Evolutionary conservation across 768 basidiomycete species (phyloP), one percentile per base, ranked within the genome.

Genomic region (Chiua virens): DNA sequence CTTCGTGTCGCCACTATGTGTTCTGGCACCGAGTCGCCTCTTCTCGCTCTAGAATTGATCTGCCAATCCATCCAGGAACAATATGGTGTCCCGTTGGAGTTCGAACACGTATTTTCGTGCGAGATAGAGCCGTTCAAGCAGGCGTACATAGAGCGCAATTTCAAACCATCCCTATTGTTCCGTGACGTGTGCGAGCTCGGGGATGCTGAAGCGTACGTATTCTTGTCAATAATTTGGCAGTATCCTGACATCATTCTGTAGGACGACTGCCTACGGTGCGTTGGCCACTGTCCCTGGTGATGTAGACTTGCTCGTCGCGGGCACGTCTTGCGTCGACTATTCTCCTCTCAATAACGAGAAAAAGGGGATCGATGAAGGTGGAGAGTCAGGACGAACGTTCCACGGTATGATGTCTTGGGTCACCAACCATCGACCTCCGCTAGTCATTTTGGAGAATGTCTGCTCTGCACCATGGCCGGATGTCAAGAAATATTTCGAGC

Each of bases 101-200:
- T 92, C 45, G 89, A 95, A 67, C 94, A 97, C 69, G 91, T 95
- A 39, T 96, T 97, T 72, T 96, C 93, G 1, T 97, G 93, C 70
- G 93, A 97, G 72, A 96, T 97, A 49, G 94, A 94, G 64, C 93
- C 94, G 4, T 96, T 93, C 78, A 95, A 97, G 71, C 94, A 95
- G 65, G 95, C 94, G 0, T 97, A 98, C 64, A 98, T 98, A 55
- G 95, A 98, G 65, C 80, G 95, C 28, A 98, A 98, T 68, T 98
- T 98, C 65, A 82, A 87, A 36, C 95, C 95, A 21, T 93, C 94
- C 13, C 70, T 96, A 23, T 76, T 98, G 30, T 98, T 97, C 69
- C 83, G 95, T 42, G 95, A 98, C 65, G 94, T 98, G 17, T 92
- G 89, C 50, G 94, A 97, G 63, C 79, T 98, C 17, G 89, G 88